A percentile compares a stretch with the other conserved stretches of the same genome.
Conservation (phyloP, 176 grass and related monocot species). For the Tillandsia fasciculata region DNA sequence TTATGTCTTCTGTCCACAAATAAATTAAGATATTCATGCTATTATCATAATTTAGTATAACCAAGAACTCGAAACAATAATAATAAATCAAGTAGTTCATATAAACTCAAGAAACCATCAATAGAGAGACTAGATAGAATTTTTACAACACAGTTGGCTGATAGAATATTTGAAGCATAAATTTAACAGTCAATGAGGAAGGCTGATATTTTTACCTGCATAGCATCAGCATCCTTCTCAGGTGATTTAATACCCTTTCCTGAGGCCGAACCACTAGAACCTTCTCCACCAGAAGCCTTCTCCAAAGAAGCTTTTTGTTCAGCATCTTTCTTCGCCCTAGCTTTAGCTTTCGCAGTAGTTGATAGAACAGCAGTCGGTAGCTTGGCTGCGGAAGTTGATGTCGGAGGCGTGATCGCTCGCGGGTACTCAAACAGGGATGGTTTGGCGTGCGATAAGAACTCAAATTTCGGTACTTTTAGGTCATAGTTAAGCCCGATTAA, state of each 20-base stretch:
- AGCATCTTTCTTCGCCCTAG: slow-evolving; percentile 86
- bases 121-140: not conserved
- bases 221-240: slow-evolving; percentile 70
- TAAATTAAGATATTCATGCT: too few relatives aligned
- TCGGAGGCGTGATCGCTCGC: slow-evolving; percentile 62
- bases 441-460: slow-evolving; percentile 88
- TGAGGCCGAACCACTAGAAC: slow-evolving; percentile 34
- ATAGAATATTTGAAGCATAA: too few relatives aligned
- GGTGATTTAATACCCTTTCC: slow-evolving; percentile 41
- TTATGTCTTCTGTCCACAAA: too few relatives aligned
- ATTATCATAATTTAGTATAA: too few relatives aligned
- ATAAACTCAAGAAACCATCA: too few relatives aligned
- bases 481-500: slow-evolving; percentile 92
- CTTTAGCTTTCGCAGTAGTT: slow-evolving; percentile 90
- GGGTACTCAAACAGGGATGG: slow-evolving; percentile 88
- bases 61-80: too few relatives aligned
- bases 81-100: too few relatives aligned
- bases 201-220: slow-evolving; percentile 55
- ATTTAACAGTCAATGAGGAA: not conserved
- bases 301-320: slow-evolving; percentile 74
- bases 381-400: slow-evolving; percentile 61
- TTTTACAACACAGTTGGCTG: not conserved
- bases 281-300: slow-evolving; percentile 45
- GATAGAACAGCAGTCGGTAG: slow-evolving; percentile 88
- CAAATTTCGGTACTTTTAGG: slow-evolving; percentile 93